Percentiles rank a stretch among this genome's conserved stretches.
Evolutionary conservation across 192 early-diverging fungal species (phyloP).

Genomic region (Chytriomyces confervae): DNA sequence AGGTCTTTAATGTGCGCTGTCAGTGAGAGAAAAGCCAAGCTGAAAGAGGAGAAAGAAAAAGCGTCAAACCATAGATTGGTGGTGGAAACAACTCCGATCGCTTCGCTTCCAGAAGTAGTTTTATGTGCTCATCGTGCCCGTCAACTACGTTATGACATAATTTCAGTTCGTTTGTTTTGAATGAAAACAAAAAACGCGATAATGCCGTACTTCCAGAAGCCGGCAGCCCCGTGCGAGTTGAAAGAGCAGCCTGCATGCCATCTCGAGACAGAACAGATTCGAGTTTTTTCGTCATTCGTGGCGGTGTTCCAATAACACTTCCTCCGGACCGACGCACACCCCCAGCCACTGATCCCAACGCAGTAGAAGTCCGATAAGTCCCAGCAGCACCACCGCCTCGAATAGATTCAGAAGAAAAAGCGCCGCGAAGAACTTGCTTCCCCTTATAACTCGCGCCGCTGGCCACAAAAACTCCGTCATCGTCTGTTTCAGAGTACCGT

Average conservation of each 20-base stretch:
- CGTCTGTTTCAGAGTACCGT: neutral
- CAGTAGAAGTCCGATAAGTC: neutral
- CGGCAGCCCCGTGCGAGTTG: neutral
- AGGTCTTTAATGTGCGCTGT: conserved; percentile 31
- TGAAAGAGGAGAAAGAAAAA: neutral
- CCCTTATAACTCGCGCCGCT: neutral
- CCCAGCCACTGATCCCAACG: neutral
- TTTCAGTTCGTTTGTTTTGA: neutral
- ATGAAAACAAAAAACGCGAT: neutral
- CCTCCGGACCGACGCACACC: neutral
- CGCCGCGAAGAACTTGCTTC: neutral
- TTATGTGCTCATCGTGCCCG: conserved; percentile 42
- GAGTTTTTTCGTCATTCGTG: neutral
- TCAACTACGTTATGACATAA: conserved; percentile 27
- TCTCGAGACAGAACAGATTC: neutral
- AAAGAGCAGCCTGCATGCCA: neutral
- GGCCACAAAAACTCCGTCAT: neutral
- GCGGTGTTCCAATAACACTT: neutral
- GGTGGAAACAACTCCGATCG: conserved; percentile 48
- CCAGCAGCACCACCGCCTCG: neutral
- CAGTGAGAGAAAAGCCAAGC: neutral
- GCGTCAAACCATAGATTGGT: conserved; percentile 38
- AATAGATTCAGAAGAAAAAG: neutral
- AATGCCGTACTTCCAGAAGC: conserved; percentile 21
- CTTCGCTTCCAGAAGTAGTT: conserved; percentile 51